Evolutionary conservation across 495 filamentous ascomycete species (phyloP).

Genomic region (Neurospora africana): DNA sequence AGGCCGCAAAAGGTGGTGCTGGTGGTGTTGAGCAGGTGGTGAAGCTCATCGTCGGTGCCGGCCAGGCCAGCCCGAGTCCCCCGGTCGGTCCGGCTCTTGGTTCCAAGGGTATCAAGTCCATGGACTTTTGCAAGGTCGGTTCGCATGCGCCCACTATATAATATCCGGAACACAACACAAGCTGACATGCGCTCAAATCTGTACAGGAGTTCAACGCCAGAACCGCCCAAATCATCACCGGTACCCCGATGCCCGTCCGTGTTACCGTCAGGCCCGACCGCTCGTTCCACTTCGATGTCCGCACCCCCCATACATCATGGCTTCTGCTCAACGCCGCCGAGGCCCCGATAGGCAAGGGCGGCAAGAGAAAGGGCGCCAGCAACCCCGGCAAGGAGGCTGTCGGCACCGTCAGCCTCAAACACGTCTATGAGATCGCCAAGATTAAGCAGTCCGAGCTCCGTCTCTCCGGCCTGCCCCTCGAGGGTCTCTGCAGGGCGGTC

Average conservation of each 20-base stretch:
- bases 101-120: conserved; percentile 96
- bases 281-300: conserved; percentile 84
- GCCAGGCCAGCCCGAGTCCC: conserved; percentile 93
- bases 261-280: conserved; percentile 91
- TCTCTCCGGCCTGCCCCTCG: conserved; percentile 65
- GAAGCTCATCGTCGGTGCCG: conserved; percentile 95
- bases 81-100: conserved; percentile 94
- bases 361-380: conserved; percentile 66
- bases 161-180: not conserved
- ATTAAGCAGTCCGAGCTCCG: conserved; percentile 84
- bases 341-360: conserved; percentile 58
- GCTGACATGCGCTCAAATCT: not conserved
- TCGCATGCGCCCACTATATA: not conserved
- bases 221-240: conserved; percentile 71
- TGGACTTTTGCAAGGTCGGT: conserved; percentile 97
- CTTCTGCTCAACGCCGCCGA: conserved; percentile 78
- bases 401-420: conserved; percentile 82
- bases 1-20: conserved; percentile 52
- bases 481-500: conserved; percentile 75
- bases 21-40: conserved; percentile 63
- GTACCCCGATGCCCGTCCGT: conserved; percentile 79
- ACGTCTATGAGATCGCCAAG: conserved; percentile 95
- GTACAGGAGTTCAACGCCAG: conserved; percentile 92
- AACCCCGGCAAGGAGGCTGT: conserved; percentile 68
- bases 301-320: conserved; percentile 84